Evolutionary conservation across 768 basidiomycete genomes (phyloP), one percentile per base, ranked within the genome.

Genomic region (Filobasidium floriforme): DNA sequence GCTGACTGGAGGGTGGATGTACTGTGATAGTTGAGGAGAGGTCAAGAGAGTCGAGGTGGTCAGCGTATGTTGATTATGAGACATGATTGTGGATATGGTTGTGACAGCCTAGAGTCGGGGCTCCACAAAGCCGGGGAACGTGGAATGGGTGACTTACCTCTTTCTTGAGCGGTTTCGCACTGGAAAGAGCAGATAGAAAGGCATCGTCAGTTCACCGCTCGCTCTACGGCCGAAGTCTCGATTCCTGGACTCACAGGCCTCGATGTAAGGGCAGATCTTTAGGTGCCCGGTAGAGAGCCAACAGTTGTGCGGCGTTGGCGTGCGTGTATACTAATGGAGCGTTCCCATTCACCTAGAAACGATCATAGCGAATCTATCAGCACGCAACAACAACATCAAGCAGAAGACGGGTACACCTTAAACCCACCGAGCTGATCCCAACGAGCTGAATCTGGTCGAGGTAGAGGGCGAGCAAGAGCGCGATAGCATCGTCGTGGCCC

Each of bases 401-500:
- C n/a, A n/a, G 9, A 37, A 37, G 32, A 4, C 32, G 9, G 9
- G 46, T 3, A 49, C 46, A 22, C 12, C 46, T 61, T 62, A 9
- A n/a, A 37, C 32, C 32, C 61, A 67, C 66, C n/a, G 66, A 43
- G 41, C 66, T 67, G 61, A 67, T 40, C 5, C 66, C 66, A 1
- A 62, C 22, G 40, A 67, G 61, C 24, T 59, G 41, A 40, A 67
- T 32, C 2, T 37, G 26, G 19, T 67, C 66, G 18, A 62, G 19
- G 32, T 46, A 67, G n/a, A 67, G 55, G 15, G 66, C 66, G 7
- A 67, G 41, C 18, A 67, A 52, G 46, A 67, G 41, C 3, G 66
- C 66, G 9, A 67, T 46, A 6, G 61, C 60, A 51, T 67, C 66
- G 46, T 67, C 66, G 44, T 67, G 66, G 1, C 66, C 66, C 12